phyloP scores from a whole-genome alignment of 129 eudicot genomes.

The Flaveria linearis region DNA sequence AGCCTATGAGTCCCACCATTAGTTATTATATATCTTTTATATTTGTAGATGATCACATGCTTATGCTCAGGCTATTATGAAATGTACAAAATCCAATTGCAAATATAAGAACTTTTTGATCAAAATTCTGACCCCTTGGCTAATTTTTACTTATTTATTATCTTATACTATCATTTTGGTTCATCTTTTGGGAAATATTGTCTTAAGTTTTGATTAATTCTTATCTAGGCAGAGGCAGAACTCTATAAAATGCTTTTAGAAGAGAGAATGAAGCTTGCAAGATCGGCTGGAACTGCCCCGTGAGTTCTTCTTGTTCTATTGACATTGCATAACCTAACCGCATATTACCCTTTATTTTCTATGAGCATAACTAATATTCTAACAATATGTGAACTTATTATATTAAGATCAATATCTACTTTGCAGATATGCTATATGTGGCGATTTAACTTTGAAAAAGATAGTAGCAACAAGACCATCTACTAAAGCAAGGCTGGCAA shows the following conservation, averaged over 20 bases:
- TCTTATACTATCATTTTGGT: conserved; percentile 19
- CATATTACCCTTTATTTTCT: background rate
- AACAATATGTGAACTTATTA: background rate
- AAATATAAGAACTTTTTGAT: conserved; percentile 5
- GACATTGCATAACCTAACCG: conserved; percentile 1
- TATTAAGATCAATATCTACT: conserved; percentile 8
- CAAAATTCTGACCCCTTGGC: background rate
- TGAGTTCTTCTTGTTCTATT: conserved; percentile 40
- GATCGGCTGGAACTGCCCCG: conserved; percentile 94
- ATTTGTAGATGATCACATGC: background rate
- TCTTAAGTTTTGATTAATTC: conserved; percentile 19
- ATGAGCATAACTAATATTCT: background rate
- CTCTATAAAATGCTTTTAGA: conserved; percentile 72
- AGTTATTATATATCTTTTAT: background rate
- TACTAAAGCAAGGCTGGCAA: conserved; percentile 86
- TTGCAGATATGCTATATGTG: conserved; percentile 84
- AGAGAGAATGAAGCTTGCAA: conserved; percentile 87
- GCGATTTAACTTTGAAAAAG: conserved; percentile 79
- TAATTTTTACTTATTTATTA: conserved; percentile 1
- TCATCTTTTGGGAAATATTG: conserved; percentile 2
- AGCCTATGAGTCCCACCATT: background rate
- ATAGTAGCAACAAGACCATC: conserved; percentile 79
- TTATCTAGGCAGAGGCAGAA: conserved; percentile 63
- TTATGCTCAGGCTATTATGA: conserved; percentile 1
- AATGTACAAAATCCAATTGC: background rate